Evolutionary conservation across 1,139 yeast genomes (phyloP), one percentile per base, ranked within the genome.

Genomic region (Magnusiomyces ingens): DNA sequence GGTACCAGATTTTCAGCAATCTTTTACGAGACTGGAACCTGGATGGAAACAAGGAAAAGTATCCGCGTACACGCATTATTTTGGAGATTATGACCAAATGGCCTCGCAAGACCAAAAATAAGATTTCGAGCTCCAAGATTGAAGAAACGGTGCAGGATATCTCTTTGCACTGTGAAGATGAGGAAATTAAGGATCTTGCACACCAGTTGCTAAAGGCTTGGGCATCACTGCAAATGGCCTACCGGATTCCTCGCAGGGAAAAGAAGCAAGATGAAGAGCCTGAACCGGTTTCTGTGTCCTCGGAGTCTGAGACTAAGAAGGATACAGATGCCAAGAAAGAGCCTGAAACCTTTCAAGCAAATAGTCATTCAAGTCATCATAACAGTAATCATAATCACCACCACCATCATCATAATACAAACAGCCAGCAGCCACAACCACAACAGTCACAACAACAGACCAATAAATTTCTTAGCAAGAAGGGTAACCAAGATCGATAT

Each of bases 101-200:
- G 91, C 98, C 98, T 3, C 77, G 79, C 51, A 76, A 90, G 48
- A 86, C 96, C 1, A 79, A 83, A 60, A 90, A 89, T 69, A 85
- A 89, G 63, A 85, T 93, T 56, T 78, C 82, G n/a, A 80, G 85
- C 53, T 83, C 94, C 18, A 84, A 82, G 62, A 82, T 93, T 53
- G 96, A 88, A 62, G 76, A 76, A 43, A 78, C 81, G 18, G 78
- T 90, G 5, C 67, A 72, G 50, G 75, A 74, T 2, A 67, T 89
- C 35, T 66, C 72, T 26, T 57, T 59, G 1, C 62, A 62, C 10
- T 15, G 55, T 10, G 55, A 57, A 18, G 55, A 49, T n/a, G 56
- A 60, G 52, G 54, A 62, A 15, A 59, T 64, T 42, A 70, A 73
- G 52, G 63, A 67, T 10, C 66, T 75, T 44, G 77, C 85, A 1